Conservation (phyloP, 345 rosid species). For the Streptanthus diversifolius region DNA sequence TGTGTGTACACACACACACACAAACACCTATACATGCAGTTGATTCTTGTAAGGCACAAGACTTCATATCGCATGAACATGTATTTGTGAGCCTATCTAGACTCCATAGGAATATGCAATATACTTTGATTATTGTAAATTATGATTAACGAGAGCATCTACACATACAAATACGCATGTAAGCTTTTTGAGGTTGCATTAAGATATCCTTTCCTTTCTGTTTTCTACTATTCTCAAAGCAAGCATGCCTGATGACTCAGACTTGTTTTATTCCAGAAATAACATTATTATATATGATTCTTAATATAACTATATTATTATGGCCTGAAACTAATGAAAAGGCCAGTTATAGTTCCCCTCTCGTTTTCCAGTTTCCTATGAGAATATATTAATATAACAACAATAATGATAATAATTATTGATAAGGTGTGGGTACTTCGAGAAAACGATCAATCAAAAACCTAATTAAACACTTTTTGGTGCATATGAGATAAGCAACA, state of each 20-base stretch:
- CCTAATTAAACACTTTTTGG: conserved; percentile 10
- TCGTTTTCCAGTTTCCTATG: conserved; percentile 35
- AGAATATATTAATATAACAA: background rate
- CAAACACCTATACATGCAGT: background rate
- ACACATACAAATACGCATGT: conserved; percentile 32
- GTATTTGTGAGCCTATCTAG: conserved; percentile 27
- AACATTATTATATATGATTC: background rate
- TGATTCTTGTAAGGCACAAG: conserved; percentile 17
- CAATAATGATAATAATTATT: conserved; percentile 21
- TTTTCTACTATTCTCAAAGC: conserved; percentile 36
- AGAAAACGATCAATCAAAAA: conserved; percentile 28
- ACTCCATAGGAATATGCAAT: conserved; percentile 21
- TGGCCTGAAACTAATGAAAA: conserved; percentile 23
- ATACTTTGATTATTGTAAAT: conserved; percentile 26
- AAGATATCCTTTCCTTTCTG: conserved; percentile 28
- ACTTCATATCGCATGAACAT: conserved; percentile 25
- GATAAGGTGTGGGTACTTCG: conserved; percentile 27
- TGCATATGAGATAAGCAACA: background rate
- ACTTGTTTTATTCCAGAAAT: conserved; percentile 1
- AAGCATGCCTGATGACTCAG: conserved; percentile 38
- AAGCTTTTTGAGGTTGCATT: conserved; percentile 26
- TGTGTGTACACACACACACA: no score
- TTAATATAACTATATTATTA: conserved; percentile 10
- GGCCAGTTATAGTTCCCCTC: conserved; percentile 30
- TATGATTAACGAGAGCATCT: conserved; percentile 36